phyloP scores from a whole-genome alignment of 2,329 filamentous ascomycete genomes.

The Talaromyces sp. region DNA sequence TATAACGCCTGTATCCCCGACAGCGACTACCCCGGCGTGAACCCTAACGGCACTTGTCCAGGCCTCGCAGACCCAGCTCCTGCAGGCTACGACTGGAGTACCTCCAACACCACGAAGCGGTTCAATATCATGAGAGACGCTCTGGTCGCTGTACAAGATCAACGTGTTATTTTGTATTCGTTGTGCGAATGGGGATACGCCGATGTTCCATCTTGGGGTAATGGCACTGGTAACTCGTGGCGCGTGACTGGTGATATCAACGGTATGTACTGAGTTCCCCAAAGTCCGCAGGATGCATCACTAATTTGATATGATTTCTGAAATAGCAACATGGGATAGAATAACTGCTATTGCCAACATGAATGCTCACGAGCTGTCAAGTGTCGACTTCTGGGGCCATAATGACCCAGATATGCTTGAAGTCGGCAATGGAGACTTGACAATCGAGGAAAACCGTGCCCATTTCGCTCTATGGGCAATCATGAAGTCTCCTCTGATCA shows the following conservation, averaged over 20 bases:
- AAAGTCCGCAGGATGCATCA: neutral
- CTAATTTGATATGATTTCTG: neutral
- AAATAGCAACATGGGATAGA: constrained; percentile 27
- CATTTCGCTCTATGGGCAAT: constrained; percentile 54
- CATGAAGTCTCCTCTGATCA: constrained; percentile 52
- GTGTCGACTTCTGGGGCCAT: constrained; percentile 49
- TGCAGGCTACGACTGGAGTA: constrained; percentile 50
- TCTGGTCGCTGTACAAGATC: constrained; percentile 37
- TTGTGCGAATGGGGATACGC: constrained; percentile 56
- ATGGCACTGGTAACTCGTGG: constrained; percentile 48
- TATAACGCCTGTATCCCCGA: constrained; percentile 44
- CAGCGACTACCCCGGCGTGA: constrained; percentile 29
- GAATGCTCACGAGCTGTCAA: constrained; percentile 47
- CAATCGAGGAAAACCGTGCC: constrained; percentile 45
- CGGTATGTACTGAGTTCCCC: constrained; percentile 19
- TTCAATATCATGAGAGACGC: constrained; percentile 55
- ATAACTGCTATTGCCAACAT: constrained; percentile 48
- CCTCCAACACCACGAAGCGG: constrained; percentile 47
- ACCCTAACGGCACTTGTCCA: constrained; percentile 44
- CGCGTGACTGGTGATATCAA: constrained; percentile 37
- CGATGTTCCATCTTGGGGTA: constrained; percentile 51
- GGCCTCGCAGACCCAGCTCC: constrained; percentile 38
- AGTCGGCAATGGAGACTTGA: constrained; percentile 51
- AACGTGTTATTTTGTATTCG: constrained; percentile 50
- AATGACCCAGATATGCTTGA: constrained; percentile 53